Evolutionary conservation across 148 eudicot species (phyloP).

Genomic region (Suaeda aralocaspica): DNA sequence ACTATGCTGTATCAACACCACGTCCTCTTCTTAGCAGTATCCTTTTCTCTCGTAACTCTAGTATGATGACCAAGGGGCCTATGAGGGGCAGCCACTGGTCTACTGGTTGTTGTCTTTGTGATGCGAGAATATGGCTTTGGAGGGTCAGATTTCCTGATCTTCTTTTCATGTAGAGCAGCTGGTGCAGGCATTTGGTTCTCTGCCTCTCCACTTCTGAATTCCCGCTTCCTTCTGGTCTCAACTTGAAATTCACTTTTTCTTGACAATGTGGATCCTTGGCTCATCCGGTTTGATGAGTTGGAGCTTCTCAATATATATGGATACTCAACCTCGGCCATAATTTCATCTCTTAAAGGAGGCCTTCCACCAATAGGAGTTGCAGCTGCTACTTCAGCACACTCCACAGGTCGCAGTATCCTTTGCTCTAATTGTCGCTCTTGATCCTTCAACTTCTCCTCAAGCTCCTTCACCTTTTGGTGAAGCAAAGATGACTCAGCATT

Average conservation of each 20-base stretch:
- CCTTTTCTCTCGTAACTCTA: slow-evolving; percentile 48
- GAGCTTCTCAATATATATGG: slow-evolving; percentile 55
- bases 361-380: slow-evolving; percentile 47
- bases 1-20: slow-evolving; percentile 34
- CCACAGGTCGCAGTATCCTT: slow-evolving; percentile 22
- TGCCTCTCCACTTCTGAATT: slow-evolving; percentile 58
- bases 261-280: slow-evolving; percentile 38
- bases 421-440: slow-evolving; percentile 41
- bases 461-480: slow-evolving; percentile 76
- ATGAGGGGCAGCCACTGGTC: slow-evolving; percentile 38
- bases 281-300: slow-evolving; percentile 50
- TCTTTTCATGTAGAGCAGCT: slow-evolving; percentile 41
- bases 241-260: slow-evolving; percentile 41
- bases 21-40: slow-evolving; percentile 57
- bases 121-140: slow-evolving; percentile 43
- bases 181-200: slow-evolving; percentile 46
- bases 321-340: slow-evolving; percentile 39
- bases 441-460: slow-evolving; percentile 62
- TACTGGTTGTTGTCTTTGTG: slow-evolving; percentile 33
- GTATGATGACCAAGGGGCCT: slow-evolving; percentile 35
- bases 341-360: slow-evolving; percentile 35
- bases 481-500: slow-evolving; percentile 42
- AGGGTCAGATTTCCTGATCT: slow-evolving; percentile 68
- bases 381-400: slow-evolving; percentile 28
- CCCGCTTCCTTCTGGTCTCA: slow-evolving; percentile 53